These are phyloP conservation scores for Pleomassaria siparia DNA, from an alignment of 2,329 filamentous ascomycete genomes.

Conservation along the genomic window DNA sequence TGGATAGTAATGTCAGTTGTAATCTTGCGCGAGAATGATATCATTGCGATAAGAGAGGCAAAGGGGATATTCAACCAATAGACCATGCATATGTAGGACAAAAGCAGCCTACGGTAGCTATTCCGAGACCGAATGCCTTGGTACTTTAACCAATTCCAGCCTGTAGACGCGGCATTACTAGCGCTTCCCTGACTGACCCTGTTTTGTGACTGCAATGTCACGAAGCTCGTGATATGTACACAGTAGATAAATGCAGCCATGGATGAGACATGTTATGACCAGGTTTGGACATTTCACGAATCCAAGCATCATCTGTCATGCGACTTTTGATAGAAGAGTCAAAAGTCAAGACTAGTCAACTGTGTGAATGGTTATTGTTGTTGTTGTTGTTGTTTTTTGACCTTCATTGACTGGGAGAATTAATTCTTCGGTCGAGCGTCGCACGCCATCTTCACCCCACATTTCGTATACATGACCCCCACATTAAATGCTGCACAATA, in stretches of 20 bases:
- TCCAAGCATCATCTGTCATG: too few relatives aligned
- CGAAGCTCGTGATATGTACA: not conserved
- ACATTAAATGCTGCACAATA: constrained; percentile 10
- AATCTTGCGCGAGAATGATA: constrained; percentile 20
- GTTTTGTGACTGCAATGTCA: not conserved
- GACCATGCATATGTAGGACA: too few relatives aligned
- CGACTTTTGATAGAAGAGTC: too few relatives aligned
- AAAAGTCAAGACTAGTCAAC: not conserved
- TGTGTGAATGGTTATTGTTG: too few relatives aligned
- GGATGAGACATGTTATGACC: too few relatives aligned
- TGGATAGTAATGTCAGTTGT: constrained; percentile 2
- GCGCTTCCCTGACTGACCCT: too few relatives aligned
- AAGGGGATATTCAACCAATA: not conserved
- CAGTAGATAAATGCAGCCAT: not conserved
- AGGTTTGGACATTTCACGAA: too few relatives aligned
- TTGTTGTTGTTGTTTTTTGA: not conserved
- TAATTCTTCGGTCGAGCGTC: constrained; percentile 5
- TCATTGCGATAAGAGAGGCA: constrained; percentile 7
- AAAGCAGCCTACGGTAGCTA: not conserved
- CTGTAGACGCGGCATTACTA: too few relatives aligned
- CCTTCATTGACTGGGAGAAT: constrained; percentile 2
- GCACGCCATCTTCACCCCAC: constrained; percentile 25
- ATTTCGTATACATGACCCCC: constrained; percentile 20
- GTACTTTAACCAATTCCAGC: too few relatives aligned
- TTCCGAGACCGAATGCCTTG: too few relatives aligned